Conservation (phyloP, 768 basidiomycete genomes). For the Holtermannia corniformis region DNA sequence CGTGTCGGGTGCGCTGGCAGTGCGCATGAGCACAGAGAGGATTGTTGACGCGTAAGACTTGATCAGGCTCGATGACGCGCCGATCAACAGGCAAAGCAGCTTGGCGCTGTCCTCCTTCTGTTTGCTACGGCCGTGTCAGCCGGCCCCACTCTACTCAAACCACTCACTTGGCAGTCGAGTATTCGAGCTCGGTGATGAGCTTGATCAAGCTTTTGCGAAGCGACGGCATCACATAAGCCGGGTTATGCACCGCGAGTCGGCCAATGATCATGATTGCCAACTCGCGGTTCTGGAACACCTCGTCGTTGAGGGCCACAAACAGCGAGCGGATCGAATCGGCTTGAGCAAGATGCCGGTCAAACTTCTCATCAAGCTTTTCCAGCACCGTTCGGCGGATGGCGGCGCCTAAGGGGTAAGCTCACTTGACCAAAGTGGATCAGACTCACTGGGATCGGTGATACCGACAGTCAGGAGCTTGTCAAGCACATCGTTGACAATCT, state of each 20-base stretch:
- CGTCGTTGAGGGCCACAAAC: conserved; percentile 95
- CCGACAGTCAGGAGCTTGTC: conserved; percentile 91
- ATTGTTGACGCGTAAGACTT: conserved; percentile 93
- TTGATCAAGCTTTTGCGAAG: conserved; percentile 91
- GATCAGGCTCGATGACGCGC: conserved; percentile 84
- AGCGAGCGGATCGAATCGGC: conserved; percentile 96
- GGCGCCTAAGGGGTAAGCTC: conserved; percentile 50
- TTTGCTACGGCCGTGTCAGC: conserved; percentile 25
- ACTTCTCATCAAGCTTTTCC: conserved; percentile 75
- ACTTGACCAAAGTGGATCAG: background rate
- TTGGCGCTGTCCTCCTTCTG: conserved; percentile 78
- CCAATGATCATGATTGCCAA: conserved; percentile 88
- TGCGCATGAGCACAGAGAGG: conserved; percentile 80
- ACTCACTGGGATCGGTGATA: conserved; percentile 84
- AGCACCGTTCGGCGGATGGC: conserved; percentile 79
- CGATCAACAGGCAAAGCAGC: conserved; percentile 76
- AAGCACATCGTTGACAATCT: conserved; percentile 94
- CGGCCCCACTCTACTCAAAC: background rate
- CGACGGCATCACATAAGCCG: conserved; percentile 97
- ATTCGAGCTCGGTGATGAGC: conserved; percentile 90
- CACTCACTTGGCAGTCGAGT: conserved; percentile 75
- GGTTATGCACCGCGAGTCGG: conserved; percentile 85
- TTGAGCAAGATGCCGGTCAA: conserved; percentile 94
- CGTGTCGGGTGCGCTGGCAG: conserved; percentile 60
- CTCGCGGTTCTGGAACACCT: conserved; percentile 84